These are phyloP conservation scores for Lecanosticta acicola DNA, from an alignment of 2,329 filamentous ascomycete genomes.

Conservation along the genomic window DNA sequence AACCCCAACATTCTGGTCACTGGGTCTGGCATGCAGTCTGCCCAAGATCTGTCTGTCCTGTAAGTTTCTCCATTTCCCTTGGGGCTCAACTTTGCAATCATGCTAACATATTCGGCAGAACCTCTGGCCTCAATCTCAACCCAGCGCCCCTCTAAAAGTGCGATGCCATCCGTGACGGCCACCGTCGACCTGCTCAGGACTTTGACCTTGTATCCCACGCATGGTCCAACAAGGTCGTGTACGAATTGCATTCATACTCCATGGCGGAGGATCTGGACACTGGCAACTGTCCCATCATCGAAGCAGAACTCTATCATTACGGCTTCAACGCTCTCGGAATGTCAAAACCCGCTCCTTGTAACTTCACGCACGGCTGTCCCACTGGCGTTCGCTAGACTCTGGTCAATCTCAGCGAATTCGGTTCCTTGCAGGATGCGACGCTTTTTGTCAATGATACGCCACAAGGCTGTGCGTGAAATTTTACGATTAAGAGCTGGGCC, in stretches of 20 bases:
- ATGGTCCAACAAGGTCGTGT: conserved; percentile 47
- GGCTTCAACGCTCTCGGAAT: conserved; percentile 46
- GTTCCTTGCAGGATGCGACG: conserved; percentile 34
- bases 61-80: conserved; percentile 5
- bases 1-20: conserved; percentile 24
- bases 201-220: conserved; percentile 45
- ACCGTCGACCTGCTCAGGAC: conserved; percentile 40
- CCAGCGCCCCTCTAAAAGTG: conserved; percentile 38
- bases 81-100: too few relatives aligned
- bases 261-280: conserved; percentile 35
- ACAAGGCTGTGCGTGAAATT: conserved; percentile 44
- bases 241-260: conserved; percentile 43
- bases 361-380: conserved; percentile 32
- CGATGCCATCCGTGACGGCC: conserved; percentile 39
- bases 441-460: conserved; percentile 42
- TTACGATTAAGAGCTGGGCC: conserved; percentile 46
- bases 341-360: conserved; percentile 32
- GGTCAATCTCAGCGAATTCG: conserved; percentile 37
- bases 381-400: conserved; percentile 34
- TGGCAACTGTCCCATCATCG: conserved; percentile 44
- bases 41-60: conserved; percentile 25
- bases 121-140: conserved; percentile 32
- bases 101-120: conserved; percentile 13
- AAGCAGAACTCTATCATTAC: conserved; percentile 46
- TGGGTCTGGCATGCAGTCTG: conserved; percentile 25